Base-by-base conservation (phyloP, 2,329 filamentous ascomycete genomes). In the Colletotrichum zoysiae region DNA sequence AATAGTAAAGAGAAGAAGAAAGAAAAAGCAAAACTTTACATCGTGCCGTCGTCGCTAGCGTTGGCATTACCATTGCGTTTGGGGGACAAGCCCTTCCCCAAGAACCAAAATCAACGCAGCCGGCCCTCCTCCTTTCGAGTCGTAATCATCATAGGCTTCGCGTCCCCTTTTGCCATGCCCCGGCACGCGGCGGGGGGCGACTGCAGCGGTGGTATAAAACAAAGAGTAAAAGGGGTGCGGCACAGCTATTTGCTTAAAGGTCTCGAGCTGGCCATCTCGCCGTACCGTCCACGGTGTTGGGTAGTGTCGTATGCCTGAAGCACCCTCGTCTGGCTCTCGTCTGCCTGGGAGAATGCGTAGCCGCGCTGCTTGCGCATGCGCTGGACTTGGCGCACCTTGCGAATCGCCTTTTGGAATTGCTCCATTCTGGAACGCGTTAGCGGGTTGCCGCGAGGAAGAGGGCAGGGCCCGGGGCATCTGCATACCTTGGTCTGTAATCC, bases 291-390 rank as follows among this genome's bases (percentile, higher is more conserved):
- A 85, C 96, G 89, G 80, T 94, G 90, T 81, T 93, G 92, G 74
- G 96, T 99, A 64, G 96, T 99, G 84, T 99, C 96, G 84, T 99
- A 99, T 74, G 96, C 96, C 84, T 98, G 95, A 79, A 99, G 87
- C 74, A 99, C 93, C 77, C 95, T 89, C 76, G 95, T 97, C 84
- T 98, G 96, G 77, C 92, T 94, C 82, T 99, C 96, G 80, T 99
- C 96, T 70, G 95, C 97, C 83, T 98, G 95, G 77, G 94, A 97
- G 83, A 99, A 99, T 74, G 96, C 96, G 80, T 99, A 99, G 44
- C 96, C 96, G 79, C 96, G 93, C 84, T 99, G 96, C 84, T 99
- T 99, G 80, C 96, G 94, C 96, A 98, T 99, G 75, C 96, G 93
- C 84, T 98, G 96, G 51, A 98, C 96, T 83, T 99, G 96, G 63